Conservation (phyloP, 495 filamentous ascomycete genomes). For the Penicillium robsamsonii region DNA sequence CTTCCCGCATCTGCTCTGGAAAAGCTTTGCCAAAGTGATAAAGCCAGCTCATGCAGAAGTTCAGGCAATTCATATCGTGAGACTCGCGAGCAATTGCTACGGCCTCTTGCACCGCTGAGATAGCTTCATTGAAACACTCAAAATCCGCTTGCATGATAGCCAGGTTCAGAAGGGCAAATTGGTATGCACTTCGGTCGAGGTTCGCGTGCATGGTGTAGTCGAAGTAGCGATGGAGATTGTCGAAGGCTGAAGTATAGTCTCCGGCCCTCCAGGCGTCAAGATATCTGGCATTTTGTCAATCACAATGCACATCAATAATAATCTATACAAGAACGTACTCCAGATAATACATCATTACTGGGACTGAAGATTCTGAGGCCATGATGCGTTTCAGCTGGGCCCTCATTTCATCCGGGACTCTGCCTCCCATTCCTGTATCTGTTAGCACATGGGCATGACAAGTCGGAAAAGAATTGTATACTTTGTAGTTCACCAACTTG, state of each 20-base stretch:
- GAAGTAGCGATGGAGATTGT: slow-evolving; percentile 91
- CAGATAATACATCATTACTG: slow-evolving; percentile 75
- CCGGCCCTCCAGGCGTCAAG: slow-evolving; percentile 89
- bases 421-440: slow-evolving; percentile 56
- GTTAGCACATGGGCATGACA: slow-evolving; percentile 25
- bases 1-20: slow-evolving; percentile 67
- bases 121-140: slow-evolving; percentile 85
- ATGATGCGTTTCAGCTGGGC: slow-evolving; percentile 64
- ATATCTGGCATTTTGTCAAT: slow-evolving; percentile 51
- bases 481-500: slow-evolving; percentile 86
- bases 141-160: slow-evolving; percentile 95
- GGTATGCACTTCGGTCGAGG: slow-evolving; percentile 81
- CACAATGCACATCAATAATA: not conserved
- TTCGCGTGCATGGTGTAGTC: slow-evolving; percentile 90
- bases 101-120: slow-evolving; percentile 88
- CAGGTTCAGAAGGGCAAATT: slow-evolving; percentile 92
- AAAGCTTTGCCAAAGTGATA: slow-evolving; percentile 89
- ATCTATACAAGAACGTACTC: slow-evolving; percentile 43
- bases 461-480: slow-evolving; percentile 37
- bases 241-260: slow-evolving; percentile 85
- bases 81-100: slow-evolving; percentile 90
- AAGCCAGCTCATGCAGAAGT: slow-evolving; percentile 96
- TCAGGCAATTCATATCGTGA: slow-evolving; percentile 86
- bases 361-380: slow-evolving; percentile 60
- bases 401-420: slow-evolving; percentile 68